Evolutionary conservation across 2,329 filamentous ascomycete genomes (phyloP).

Genomic region (Trichophyton verrucosum): DNA sequence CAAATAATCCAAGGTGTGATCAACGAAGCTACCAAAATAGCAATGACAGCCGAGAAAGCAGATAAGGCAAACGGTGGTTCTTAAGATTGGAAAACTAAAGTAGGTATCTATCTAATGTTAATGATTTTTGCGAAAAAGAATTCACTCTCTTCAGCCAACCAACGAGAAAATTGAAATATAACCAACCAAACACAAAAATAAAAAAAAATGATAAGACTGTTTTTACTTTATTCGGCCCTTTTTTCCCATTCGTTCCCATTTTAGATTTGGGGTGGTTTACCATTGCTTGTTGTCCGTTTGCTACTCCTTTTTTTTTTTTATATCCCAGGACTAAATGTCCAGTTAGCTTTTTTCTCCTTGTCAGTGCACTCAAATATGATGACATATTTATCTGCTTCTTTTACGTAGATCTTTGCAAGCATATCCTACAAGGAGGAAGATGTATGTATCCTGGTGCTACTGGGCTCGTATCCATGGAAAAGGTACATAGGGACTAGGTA

Average conservation of each 20-base stretch:
- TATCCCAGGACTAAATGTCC: not conserved
- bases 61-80: constrained; percentile 22
- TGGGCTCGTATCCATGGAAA: too few relatives aligned
- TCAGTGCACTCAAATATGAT: not conserved
- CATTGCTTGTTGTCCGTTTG: not conserved
- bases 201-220: constrained; percentile 3
- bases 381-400: not conserved
- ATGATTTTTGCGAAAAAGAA: not conserved
- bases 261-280: not conserved
- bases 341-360: too few relatives aligned
- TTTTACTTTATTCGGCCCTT: not conserved
- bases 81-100: constrained; percentile 3
- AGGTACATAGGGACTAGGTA: not conserved
- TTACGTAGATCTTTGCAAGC: too few relatives aligned
- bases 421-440: not conserved
- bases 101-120: not conserved
- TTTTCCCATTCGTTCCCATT: too few relatives aligned
- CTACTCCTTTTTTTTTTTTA: not conserved
- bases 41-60: constrained; percentile 26
- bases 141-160: not conserved
- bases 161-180: not conserved
- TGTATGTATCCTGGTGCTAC: not conserved
- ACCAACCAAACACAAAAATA: not conserved
- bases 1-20: constrained; percentile 67
- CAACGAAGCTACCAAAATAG: constrained; percentile 52